Base-by-base conservation (phyloP, 2,329 filamentous ascomycete species). In the Trichoderma aggressivum region DNA sequence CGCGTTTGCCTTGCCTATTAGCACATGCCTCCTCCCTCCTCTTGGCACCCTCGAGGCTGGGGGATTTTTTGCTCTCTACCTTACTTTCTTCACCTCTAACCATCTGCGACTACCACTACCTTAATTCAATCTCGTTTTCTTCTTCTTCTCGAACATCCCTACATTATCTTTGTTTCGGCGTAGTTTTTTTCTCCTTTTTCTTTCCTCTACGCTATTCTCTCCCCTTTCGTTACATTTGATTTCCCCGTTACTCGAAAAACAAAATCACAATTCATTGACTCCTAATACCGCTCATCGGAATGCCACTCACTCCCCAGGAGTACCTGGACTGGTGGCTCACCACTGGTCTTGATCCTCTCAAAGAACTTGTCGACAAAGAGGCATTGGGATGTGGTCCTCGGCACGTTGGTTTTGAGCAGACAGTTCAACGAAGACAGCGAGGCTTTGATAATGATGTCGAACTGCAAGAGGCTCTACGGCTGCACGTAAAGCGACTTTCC, bases 321-420 rank as follows among this genome's bases (percentile, higher is more conserved):
- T 75, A 81, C 18, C 77, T 81, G 71, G 68, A 75, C 34, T 81
- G 80, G 77, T 82, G 81, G 81, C 75, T 80, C 36, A 73, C 69
- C 7, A 65, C 59, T 26, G 79, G 78, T 8, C 71, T 73, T 21
- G 74, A 76, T 21, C 67, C 70, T 14, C 75, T 82, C 7, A 64
- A 59, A 6, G 70, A 74, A 4, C 75, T 82, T 12, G 71, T 80
- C n/a, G 69, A 77, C 50, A 28, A 53, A 1, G 70, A 74, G 11
- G 68, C 73, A 7, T 28, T 77, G 3, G 65, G 64, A 6, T 55
- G 74, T 18, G 73, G 66, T 7, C 74, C 75, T 32, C 73, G 70
- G 7, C 76, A 82, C 47, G 79, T 78, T 28, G 80, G 80, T 8
- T 82, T 80, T 70, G 76, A 77, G 18, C 78, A 79, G 61, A 74